A percentile compares a stretch with the other conserved stretches of the same genome.
Evolutionary conservation across 1,139 yeast genomes (phyloP).

Genomic region (Nadsonia starkeyi-henricii): DNA sequence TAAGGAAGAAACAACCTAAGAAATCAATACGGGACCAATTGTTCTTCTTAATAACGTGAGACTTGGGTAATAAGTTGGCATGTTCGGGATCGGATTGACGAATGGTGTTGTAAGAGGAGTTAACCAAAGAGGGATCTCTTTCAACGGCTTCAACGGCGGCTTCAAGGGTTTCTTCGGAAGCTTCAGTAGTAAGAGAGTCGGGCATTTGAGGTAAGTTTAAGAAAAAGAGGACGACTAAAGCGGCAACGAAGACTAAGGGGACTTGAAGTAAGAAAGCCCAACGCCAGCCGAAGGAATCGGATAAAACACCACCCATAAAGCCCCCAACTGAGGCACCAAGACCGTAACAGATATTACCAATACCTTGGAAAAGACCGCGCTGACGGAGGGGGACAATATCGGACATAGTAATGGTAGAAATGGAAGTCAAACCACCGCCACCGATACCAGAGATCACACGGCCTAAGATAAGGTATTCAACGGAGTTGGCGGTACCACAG

Average conservation of each 20-base stretch:
- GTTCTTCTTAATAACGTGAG: not conserved
- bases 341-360: conserved; percentile 37
- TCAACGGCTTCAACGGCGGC: not conserved
- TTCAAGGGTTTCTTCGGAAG: not conserved
- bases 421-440: conserved; percentile 36
- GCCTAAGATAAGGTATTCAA: conserved; percentile 31
- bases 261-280: conserved; percentile 33
- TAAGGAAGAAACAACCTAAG: conserved; percentile 30
- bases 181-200: conserved; percentile 21
- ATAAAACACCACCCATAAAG: conserved; percentile 39
- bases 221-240: conserved; percentile 7
- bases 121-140: not conserved
- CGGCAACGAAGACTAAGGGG: conserved; percentile 24
- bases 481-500: conserved; percentile 29
- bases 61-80: not conserved
- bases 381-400: conserved; percentile 36
- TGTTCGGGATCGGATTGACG: conserved; percentile 2
- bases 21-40: conserved; percentile 29
- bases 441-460: conserved; percentile 41
- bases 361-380: conserved; percentile 36
- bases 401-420: conserved; percentile 33
- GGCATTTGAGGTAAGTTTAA: conserved; percentile 16
- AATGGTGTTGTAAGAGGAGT: not conserved
- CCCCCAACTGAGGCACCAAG: conserved; percentile 45
- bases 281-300: conserved; percentile 34